Conservation (phyloP, 208 protist genomes). For the Trypanosoma cruzi region DNA sequence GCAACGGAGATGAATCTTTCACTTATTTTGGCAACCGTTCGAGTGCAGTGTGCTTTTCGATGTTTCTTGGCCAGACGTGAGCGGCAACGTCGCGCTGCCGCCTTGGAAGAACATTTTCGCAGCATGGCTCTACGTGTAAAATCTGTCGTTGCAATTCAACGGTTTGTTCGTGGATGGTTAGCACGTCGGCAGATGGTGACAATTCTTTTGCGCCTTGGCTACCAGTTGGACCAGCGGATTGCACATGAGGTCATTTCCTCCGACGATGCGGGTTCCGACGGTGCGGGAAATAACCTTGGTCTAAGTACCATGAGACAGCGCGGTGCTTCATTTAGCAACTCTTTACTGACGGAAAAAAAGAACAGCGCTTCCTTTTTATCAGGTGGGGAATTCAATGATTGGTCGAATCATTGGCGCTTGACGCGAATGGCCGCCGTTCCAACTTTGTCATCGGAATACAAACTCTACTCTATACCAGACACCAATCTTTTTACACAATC, state of each 20-base stretch:
- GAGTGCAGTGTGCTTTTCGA: slow-evolving; percentile 11
- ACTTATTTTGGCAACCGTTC: slow-evolving; percentile 25
- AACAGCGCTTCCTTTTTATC: background rate
- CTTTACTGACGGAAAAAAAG: background rate
- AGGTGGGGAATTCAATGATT: background rate
- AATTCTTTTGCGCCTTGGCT: slow-evolving; percentile 3
- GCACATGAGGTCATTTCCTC: background rate
- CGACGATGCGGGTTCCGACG: background rate
- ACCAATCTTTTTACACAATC: background rate
- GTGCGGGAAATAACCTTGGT: background rate
- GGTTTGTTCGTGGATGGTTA: slow-evolving; percentile 8
- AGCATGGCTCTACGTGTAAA: background rate
- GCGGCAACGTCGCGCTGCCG: background rate
- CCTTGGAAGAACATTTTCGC: slow-evolving; percentile 12
- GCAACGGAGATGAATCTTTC: slow-evolving; percentile 14
- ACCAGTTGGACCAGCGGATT: slow-evolving; percentile 8
- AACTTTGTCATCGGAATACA: background rate
- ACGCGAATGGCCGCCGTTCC: background rate
- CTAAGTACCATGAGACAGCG: background rate
- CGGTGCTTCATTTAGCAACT: background rate
- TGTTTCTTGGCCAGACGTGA: slow-evolving; percentile 16
- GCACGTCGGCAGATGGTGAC: slow-evolving; percentile 2
- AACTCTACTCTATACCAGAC: background rate
- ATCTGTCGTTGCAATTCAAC: slow-evolving; percentile 18
- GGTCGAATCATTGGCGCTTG: background rate